Base-by-base conservation (phyloP, 768 basidiomycete genomes). In the Rhodotorula paludigena region DNA sequence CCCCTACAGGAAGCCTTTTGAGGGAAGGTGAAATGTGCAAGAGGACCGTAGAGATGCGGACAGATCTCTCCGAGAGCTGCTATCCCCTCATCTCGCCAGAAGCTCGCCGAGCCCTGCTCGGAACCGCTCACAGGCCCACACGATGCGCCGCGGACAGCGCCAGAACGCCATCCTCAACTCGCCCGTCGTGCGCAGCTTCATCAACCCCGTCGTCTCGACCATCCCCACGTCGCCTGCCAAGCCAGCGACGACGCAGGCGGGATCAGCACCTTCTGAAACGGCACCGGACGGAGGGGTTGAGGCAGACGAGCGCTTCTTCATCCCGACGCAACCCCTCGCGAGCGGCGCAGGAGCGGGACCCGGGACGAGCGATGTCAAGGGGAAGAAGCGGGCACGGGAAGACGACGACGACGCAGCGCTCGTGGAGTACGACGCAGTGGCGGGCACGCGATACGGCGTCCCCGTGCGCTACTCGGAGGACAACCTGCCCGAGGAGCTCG, bases 141-240 rank as follows among this genome's bases (percentile, higher is more conserved):
- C 51, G 10, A 66, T 66, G 64, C 59, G 69, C 15, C 51, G 41
- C 25, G 48, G 39, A 1, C 35, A 49, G 11, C 52, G 52, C 33
- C 41, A 51, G 28, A 63, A 67, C 56, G 60, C 63, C 9, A 65
- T 72, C 53, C 21, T 35, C 16, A 68, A 72, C 54, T 65, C 63
- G 7, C 71, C 71, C 15, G 15, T 66, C 64, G 71, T 72, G 9
- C 63, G 71, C 5, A 47, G 38, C 33, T 45, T 72, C 47, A 65
- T 72, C 66, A 62, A 63, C n/a, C 71, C 71, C 25, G 61, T 72
- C 38, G 39, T 32, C 45, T 14, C 30, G 8, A 10, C 38, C 36
- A 8, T 66, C 25, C 63, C 71, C 8, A 10, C 58, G 18, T 5
- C 71, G 41, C 18, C 28, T 16, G 7, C 23, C 11, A 42, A 8